phyloP scores from a whole-genome alignment of 164 flowering plant species.

The Echeveria elegans region DNA sequence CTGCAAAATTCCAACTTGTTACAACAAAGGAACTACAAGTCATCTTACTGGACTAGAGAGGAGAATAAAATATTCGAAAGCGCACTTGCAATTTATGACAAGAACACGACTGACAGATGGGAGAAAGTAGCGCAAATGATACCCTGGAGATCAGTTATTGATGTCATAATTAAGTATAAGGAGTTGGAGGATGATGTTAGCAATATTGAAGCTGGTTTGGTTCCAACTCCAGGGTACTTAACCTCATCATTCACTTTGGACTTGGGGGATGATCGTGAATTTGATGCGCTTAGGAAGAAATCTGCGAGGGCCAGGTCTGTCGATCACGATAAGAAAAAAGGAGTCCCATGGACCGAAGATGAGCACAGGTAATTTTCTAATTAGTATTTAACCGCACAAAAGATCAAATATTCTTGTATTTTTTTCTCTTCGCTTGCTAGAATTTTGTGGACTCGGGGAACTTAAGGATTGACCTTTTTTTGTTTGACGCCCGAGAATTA shows the following conservation, averaged over 20 bases:
- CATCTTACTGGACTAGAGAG: slow-evolving; percentile 16
- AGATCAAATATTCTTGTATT: not conserved
- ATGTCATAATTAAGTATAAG: slow-evolving; percentile 43
- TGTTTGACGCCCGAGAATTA: too few relatives aligned
- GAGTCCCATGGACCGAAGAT: not conserved
- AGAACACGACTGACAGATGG: slow-evolving; percentile 48
- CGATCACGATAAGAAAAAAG: not conserved
- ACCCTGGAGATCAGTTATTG: slow-evolving; percentile 36
- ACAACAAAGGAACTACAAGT: slow-evolving; percentile 13
- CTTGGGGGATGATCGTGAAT: slow-evolving; percentile 18
- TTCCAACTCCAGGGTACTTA: slow-evolving; percentile 38
- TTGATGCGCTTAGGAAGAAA: slow-evolving; percentile 14
- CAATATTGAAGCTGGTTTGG: slow-evolving; percentile 43
- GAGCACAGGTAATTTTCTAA: too few relatives aligned
- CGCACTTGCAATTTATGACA: slow-evolving; percentile 39
- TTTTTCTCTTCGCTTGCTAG: too few relatives aligned
- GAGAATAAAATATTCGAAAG: slow-evolving; percentile 58
- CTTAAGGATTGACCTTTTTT: too few relatives aligned
- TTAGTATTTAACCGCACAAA: too few relatives aligned
- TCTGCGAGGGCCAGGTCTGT: not conserved
- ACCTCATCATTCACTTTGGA: slow-evolving; percentile 32
- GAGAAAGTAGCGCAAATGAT: slow-evolving; percentile 37
- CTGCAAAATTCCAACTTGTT: slow-evolving; percentile 18
- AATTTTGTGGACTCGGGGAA: too few relatives aligned
- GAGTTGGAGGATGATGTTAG: slow-evolving; percentile 42